Base-by-base conservation (phyloP, 1,284 basidiomycete species). In the Schizophyllum amplum region DNA sequence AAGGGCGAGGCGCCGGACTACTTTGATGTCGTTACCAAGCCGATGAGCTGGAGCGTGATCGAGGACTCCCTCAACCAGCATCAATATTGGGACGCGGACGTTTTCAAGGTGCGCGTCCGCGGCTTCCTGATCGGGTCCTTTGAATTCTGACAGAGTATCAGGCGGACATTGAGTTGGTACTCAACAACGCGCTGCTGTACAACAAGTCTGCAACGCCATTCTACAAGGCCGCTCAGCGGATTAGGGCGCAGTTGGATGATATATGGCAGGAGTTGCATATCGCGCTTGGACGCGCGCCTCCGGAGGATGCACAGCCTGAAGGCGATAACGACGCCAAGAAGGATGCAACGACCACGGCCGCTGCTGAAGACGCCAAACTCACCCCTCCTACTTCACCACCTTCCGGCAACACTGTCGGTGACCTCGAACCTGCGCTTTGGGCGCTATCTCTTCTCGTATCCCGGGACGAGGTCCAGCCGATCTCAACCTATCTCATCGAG, bases 1-100 rank as follows among this genome's bases (percentile, higher is more conserved):
- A 81, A 76, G 55, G 69, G 69, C 0, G 86, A 92, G 47, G 93
- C 94, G 0, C 94, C 95, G 0, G 95, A 98, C 68, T 99, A 99
- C 69, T 91, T 87, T 66, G 88, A 94, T 54, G 75, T 97, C 53
- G 80, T 99, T 68, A 82, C 88, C 65, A 75, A 80, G 9, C 96
- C 96, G 0, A 98, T 98, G 91, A 86, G 87, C 62, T 98, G 94
- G 92, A 74, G 77, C 20, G 77, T 75, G 47, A 97, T 99, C 60
- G 85, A 90, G 25, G 71, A 74, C 13, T 94, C 91, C 69, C 70
- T 99, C 25, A 86, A 93, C 55, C 74, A 77, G 50, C 86, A 91
- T 57, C 78, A 82, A 60, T 99, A 99, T 70, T 81, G 83, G 71
- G 83, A 88, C 65, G 69, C 91, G 0, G 75, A 82, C 21, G 74